These are phyloP conservation scores for Acephala macrosclerotiorum DNA, from an alignment of 2,329 filamentous ascomycete genomes.

Conservation along the genomic window DNA sequence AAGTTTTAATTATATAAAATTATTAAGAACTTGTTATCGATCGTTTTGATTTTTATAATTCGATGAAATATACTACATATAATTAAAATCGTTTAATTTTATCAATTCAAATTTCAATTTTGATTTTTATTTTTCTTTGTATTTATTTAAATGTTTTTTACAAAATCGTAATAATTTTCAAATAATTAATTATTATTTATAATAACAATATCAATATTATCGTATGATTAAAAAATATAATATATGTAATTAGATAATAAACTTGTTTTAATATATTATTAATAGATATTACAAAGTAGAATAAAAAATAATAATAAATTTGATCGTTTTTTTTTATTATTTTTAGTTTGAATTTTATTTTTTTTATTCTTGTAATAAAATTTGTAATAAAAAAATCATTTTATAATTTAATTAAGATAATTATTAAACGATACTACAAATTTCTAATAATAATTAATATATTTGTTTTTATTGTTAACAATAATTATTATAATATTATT, in stretches of 20 bases:
- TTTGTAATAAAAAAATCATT: constrained; percentile 46
- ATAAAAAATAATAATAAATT: background rate
- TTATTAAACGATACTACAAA: constrained; percentile 32
- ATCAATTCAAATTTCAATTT: background rate
- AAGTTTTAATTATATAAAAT: no score
- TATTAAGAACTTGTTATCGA: no score
- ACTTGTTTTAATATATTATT: background rate
- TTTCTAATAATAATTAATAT: constrained; percentile 41
- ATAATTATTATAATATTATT: constrained; percentile 41
- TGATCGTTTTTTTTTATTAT: constrained; percentile 3
- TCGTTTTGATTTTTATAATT: no score
- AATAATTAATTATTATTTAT: background rate
- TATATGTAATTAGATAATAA: background rate
- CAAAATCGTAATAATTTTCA: constrained; percentile 28
- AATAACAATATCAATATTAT: background rate
- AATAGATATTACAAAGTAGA: background rate
- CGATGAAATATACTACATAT: background rate
- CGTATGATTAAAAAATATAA: background rate
- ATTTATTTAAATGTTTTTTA: constrained; percentile 22
- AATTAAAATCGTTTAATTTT: background rate
- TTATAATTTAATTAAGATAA: constrained; percentile 44
- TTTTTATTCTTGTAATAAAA: constrained; percentile 45
- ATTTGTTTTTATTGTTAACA: constrained; percentile 31
- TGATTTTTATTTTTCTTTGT: background rate
- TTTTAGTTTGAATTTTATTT: constrained; percentile 35